Conservation (phyloP, 257 asterid genomes). For the Penstemon newberryi region DNA sequence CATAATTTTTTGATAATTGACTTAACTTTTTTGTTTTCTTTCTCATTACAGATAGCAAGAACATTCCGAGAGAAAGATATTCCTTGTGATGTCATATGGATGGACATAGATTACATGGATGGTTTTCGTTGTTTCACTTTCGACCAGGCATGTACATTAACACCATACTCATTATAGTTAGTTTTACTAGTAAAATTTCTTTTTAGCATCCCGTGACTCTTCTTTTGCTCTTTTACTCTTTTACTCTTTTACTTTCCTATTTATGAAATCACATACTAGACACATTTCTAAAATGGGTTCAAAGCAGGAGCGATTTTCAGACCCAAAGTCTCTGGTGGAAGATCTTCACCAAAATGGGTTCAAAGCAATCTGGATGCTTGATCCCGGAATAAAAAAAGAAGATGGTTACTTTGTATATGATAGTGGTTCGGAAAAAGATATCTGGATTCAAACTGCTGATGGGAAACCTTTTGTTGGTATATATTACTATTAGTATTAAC, state of each 20-base stretch:
- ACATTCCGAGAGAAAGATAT: constrained; percentile 82
- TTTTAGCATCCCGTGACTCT: background rate
- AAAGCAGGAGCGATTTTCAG: constrained; percentile 73
- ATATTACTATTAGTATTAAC: constrained; percentile 14
- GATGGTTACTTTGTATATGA: constrained; percentile 85
- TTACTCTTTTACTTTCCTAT: background rate
- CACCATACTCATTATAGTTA: constrained; percentile 3
- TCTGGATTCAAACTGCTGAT: constrained; percentile 82
- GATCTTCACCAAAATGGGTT: constrained; percentile 82
- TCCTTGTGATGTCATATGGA: constrained; percentile 99
- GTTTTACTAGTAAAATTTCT: background rate
- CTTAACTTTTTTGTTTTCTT: constrained; percentile 21
- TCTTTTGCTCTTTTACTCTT: background rate
- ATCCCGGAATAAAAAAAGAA: constrained; percentile 91
- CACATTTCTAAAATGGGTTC: too few species aligned
- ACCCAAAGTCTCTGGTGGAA: constrained; percentile 73
- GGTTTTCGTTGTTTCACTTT: constrained; percentile 96
- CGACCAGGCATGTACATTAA: constrained; percentile 57
- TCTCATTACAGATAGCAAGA: constrained; percentile 66
- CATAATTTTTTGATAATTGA: background rate
- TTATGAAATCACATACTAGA: background rate
- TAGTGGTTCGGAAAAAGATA: constrained; percentile 72
- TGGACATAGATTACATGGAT: constrained; percentile 99
- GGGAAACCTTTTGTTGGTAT: constrained; percentile 80
- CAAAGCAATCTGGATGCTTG: constrained; percentile 98